Base-by-base conservation (phyloP, 2,329 filamentous ascomycete genomes). In the Lachnellula suecica region DNA sequence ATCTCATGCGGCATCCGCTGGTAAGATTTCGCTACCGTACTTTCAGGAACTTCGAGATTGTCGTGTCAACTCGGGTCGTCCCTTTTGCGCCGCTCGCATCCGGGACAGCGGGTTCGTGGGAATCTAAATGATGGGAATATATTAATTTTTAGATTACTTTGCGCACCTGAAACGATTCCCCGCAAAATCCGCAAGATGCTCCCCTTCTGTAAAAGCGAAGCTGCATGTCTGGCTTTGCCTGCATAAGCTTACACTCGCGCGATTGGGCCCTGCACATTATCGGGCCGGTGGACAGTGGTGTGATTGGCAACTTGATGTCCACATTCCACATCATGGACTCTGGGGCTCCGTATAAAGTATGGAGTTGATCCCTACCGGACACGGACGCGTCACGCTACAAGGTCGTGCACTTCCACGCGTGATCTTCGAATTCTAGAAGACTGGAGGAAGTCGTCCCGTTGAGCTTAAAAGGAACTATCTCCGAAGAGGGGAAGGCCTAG, bases 381-480 rank as follows among this genome's bases (percentile, higher is more conserved):
- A 35, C 7, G 6, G 15, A 8, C 17, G 31, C 15, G 15, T 8
- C 7, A 35, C 3, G 31, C 2, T 7, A 13, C 31, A 13, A 13
- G 15, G 6, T n/a, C 7, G 31, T 11, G 31, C 13, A 11, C 31
- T 4, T n/a, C 22, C 17, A 24, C 40, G 20, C 13, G 4, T 17
- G 20, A 43, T 20, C 40, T 43, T 43, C n/a, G n/a, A n/a, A n/a
- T n/a, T n/a, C 40, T 25, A 43, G 40, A 43, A 43, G 40, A 9
- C 40, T 43, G 40, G 40, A 43, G 25, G 40, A 43, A 24, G 20
- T n/a, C 40, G 15, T 24, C 40, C 40, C 40, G 40, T 24, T 43
- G 20, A 43, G 22, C 40, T 43, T n/a, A 43, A 43, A 43, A 43
- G 40, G 40, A 24, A 43, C 20, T 5, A 27, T n/a, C 20, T 43